A percentile compares a stretch with the other conserved stretches of the same genome.
Evolutionary conservation across 805 yeast species (phyloP).

Genomic region (Ogataea minuta): DNA sequence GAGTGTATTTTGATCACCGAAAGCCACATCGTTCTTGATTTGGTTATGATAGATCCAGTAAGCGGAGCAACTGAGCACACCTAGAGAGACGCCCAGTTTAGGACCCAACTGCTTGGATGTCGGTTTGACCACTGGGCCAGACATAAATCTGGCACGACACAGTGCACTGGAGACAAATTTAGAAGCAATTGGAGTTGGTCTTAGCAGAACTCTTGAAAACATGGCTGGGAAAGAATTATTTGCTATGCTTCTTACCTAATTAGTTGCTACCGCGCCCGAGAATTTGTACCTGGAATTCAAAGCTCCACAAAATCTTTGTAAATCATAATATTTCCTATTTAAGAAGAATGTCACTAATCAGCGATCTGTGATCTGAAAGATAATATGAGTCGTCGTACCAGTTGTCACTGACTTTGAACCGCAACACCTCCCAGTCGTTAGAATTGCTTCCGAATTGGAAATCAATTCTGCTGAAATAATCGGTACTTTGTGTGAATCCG

Average conservation of each 20-base stretch:
- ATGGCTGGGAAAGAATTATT: slow-evolving; percentile 4
- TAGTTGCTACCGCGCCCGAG: slow-evolving; percentile 15
- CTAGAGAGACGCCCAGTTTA: slow-evolving; percentile 19
- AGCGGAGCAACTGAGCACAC: slow-evolving; percentile 22
- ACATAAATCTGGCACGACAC: slow-evolving; percentile 1
- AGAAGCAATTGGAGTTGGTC: slow-evolving; percentile 1
- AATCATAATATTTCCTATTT: not conserved
- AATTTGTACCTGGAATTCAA: not conserved
- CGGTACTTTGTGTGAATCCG: slow-evolving; percentile 34
- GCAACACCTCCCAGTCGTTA: slow-evolving; percentile 23
- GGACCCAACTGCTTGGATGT: slow-evolving; percentile 4
- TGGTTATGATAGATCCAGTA: slow-evolving; percentile 20
- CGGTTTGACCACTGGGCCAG: slow-evolving; percentile 1
- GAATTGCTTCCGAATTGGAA: slow-evolving; percentile 36
- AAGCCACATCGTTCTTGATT: slow-evolving; percentile 22
- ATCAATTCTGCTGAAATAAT: slow-evolving; percentile 37
- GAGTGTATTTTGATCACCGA: slow-evolving; percentile 11
- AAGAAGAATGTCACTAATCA: slow-evolving; percentile 33
- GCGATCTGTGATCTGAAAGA: slow-evolving; percentile 49
- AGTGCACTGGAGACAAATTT: not conserved
- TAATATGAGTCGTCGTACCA: slow-evolving; percentile 35
- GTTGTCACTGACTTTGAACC: slow-evolving; percentile 37
- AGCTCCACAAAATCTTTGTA: not conserved
- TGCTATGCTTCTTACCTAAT: not conserved
- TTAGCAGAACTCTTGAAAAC: slow-evolving; percentile 9